These are phyloP conservation scores for Podila horticola DNA, from an alignment of 192 early-diverging fungal species.

Conservation along the genomic window DNA sequence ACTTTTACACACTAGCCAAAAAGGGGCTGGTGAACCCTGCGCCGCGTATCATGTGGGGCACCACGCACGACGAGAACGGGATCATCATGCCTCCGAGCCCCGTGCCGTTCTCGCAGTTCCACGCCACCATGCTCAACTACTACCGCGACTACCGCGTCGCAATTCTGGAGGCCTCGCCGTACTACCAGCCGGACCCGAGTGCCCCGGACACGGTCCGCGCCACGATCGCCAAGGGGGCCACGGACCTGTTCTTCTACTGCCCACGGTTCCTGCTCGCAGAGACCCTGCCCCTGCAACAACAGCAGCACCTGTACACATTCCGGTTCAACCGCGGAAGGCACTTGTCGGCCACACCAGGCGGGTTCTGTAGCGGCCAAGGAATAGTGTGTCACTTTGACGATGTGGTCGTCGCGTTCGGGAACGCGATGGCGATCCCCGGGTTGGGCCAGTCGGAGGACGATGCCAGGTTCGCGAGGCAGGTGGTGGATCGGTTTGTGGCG, in stretches of 20 bases:
- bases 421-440: not conserved
- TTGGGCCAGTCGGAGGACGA: not conserved
- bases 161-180: not conserved
- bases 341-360: not conserved
- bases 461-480: not conserved
- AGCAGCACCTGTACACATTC: not conserved
- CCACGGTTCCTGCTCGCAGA: not conserved
- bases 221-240: not conserved
- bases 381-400: not conserved
- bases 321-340: slow-evolving; percentile 3
- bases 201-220: not conserved
- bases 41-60: slow-evolving; percentile 2
- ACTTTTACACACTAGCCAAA: not conserved
- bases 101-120: not conserved
- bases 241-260: not conserved
- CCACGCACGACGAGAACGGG: not conserved
- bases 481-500: not conserved
- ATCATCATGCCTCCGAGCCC: not conserved
- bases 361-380: not conserved
- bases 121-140: not conserved
- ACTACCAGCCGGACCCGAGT: not conserved
- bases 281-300: not conserved
- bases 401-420: not conserved
- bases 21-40: not conserved
- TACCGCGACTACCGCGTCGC: not conserved